Base-by-base conservation (phyloP, 139 green algal genomes). In the Closterium sp. region DNA sequence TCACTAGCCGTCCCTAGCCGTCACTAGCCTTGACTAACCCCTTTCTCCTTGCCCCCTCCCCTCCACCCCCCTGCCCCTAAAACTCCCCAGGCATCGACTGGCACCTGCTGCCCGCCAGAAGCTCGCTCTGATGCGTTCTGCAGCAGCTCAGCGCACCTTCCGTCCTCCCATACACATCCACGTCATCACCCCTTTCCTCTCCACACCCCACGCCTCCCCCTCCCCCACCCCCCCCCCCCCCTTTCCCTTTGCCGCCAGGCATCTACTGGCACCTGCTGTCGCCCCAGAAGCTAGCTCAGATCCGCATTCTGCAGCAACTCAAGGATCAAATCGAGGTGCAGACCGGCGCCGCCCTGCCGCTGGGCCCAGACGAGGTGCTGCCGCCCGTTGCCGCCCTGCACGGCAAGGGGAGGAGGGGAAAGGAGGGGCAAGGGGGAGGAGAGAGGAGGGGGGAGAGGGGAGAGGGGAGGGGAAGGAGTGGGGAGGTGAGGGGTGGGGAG, bases 191-290 rank as follows among this genome's bases (percentile, higher is more conserved):
- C 2, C 2, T 66, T 66, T 66, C 38, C n/a, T n/a, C n/a, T n/a
- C n/a, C n/a, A n/a, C 38, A 66, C 4, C 38, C 38, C 38, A 23
- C 4, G 1, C 38, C 38, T 23, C 2, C 38, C 3, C 38, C 19
- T 55, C 6, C 36, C 36, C 36, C 38, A 66, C 4, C 38, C 38
- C 38, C 19, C 4, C 3, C 38, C 38, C 16, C 2, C 38, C 3
- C 38, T 66, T 55, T 55, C 36, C 36, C 36, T 55, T 55, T 55
- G 36, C 36, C 36, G 4, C 2, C 55, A 30, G 96, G 96, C 88
- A 97, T 98, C 90, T 90, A 97, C 84, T 97, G 96, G 96, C 91
- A 98, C 89, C 94, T 94, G 87, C 95, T 98, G 0, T 93, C 88
- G 10, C 95, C 94, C 0, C 87, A 97, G 87, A 97, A 97, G 92